Evolutionary conservation across 1,284 basidiomycete species (phyloP), one percentile per base, ranked within the genome.

Genomic region (Moesziomyces sp.): DNA sequence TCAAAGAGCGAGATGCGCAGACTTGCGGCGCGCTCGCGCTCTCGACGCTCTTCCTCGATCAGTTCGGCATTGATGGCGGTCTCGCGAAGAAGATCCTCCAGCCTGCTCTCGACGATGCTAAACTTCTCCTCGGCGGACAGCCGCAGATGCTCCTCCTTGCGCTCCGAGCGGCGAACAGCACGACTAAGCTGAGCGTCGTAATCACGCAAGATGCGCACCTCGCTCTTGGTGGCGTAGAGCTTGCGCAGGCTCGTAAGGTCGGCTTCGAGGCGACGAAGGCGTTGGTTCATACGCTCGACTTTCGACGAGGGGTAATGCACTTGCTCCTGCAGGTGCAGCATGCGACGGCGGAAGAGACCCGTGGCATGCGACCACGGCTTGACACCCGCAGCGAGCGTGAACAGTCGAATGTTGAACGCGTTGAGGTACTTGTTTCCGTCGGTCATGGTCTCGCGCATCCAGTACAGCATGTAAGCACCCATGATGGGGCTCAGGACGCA

Each of bases 361-460:
- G 70, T 63, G 43, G 64, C 70, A 58, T 77, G 81, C 24, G 75
- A 66, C 67, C 78, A 78, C 3, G 85, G 85, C 64, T 84, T 84
- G 58, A 85, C 78, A 16, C 81, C 80, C 4, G 83, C 81, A 18
- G 85, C 84, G 43, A 85, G 57, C 35, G 73, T 77, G 54, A 85
- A 85, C 24, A 85, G 68, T 8, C 81, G 75, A 40, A 85, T 81
- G 67, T 83, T 77, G 64, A 80, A 82, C 11, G 65, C 70, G 60
- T 85, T 85, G 65, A 81, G 70, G 42, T 79, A 81, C 28, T 75
- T 63, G 48, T 70, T 63, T 28, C 79, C 79, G 52, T 85, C 84
- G 44, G 74, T 79, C 28, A 85, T 75, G 46, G 79, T 76, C 16
- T 74, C 77, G 43, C 76, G 64, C 24, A 84, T 76, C 75, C 79